These are phyloP conservation scores for Rhizophagus sp. DNA, from an alignment of 192 early-diverging fungal genomes.

Conservation along the genomic window DNA sequence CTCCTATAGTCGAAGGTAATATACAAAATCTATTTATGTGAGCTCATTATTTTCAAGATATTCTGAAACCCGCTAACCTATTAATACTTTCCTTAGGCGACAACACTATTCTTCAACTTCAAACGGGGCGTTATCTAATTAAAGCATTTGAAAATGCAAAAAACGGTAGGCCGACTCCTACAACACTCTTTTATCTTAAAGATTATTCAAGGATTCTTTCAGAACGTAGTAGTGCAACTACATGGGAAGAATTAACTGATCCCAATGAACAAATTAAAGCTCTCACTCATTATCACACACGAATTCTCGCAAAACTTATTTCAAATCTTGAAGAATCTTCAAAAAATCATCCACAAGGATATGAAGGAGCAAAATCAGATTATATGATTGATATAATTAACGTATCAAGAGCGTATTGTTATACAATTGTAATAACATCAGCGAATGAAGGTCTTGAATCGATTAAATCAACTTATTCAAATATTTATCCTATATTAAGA, in stretches of 20 bases:
- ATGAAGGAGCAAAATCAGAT: neutral
- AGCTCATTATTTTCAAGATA: neutral
- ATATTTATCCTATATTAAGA: neutral
- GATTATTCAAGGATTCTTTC: neutral
- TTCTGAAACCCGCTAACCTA: neutral
- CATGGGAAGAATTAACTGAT: neutral
- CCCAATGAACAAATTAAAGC: neutral
- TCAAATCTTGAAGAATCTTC: neutral
- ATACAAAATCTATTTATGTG: too few species aligned
- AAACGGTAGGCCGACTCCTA: neutral
- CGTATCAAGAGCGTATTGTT: neutral
- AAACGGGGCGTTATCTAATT: constrained; percentile 78
- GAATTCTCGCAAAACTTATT: neutral
- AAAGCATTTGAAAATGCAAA: constrained; percentile 43
- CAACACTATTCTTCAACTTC: constrained; percentile 80
- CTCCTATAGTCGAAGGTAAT: neutral
- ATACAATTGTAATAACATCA: neutral
- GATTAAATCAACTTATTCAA: neutral
- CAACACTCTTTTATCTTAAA: neutral
- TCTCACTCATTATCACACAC: neutral
- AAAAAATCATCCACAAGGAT: neutral
- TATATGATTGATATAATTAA: constrained; percentile 16
- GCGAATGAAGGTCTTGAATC: neutral
- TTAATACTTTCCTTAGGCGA: constrained; percentile 49
- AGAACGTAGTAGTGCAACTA: neutral